phyloP scores from a whole-genome alignment of 495 filamentous ascomycete species.

The Elasticomyces elasticus region DNA sequence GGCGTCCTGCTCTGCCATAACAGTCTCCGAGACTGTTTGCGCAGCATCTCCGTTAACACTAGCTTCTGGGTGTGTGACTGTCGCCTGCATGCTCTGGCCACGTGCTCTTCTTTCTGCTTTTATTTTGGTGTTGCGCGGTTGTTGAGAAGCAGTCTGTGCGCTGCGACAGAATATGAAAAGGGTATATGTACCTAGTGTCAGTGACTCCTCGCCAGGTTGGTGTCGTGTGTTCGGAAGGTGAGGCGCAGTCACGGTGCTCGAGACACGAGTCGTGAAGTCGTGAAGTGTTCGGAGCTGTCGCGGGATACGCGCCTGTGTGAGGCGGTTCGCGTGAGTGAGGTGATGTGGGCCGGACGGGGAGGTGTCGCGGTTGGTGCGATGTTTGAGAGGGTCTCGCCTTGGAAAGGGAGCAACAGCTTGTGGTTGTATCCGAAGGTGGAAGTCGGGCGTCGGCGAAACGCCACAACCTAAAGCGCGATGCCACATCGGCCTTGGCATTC shows the following conservation, averaged over 20 bases:
- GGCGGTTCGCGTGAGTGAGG: not conserved
- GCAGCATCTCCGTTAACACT: not conserved
- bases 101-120: not conserved
- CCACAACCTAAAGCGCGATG: too few species aligned
- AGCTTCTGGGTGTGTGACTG: not conserved
- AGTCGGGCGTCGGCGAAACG: too few species aligned
- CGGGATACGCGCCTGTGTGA: not conserved
- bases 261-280: not conserved
- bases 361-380: not conserved
- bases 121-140: not conserved
- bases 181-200: slow-evolving; percentile 1
- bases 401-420: too few species aligned
- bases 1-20: slow-evolving; percentile 71
- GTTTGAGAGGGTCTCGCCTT: not conserved
- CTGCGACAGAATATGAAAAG: not conserved
- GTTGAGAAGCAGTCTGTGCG: not conserved
- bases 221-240: not conserved
- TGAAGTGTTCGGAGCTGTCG: not conserved
- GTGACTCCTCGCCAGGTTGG: not conserved
- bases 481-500: too few species aligned
- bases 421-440: too few species aligned
- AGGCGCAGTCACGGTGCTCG: not conserved
- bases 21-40: slow-evolving; percentile 51
- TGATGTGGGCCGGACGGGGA: not conserved
- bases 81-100: not conserved